Evolutionary conservation across 192 early-diverging fungal genomes (phyloP), one percentile per base, ranked within the genome.

Genomic region (Spizellomyces punctatus): DNA sequence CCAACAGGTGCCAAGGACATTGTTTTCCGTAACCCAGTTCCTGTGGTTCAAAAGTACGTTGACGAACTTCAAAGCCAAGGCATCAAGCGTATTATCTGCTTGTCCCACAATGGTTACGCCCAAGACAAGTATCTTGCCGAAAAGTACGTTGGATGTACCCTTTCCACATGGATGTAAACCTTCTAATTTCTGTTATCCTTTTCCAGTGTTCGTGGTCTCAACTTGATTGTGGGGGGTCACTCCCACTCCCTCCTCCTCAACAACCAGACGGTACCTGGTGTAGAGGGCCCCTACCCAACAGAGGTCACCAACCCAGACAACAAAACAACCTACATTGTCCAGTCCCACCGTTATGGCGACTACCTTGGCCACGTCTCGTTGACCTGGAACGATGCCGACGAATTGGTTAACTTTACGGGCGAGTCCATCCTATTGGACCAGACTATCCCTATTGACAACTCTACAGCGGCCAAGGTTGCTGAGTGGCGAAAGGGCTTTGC

Each of bases 41-140:
- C 75, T 9, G 78, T 80, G 8, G 89, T 89, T 52, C 88, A 91
- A 73, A 77, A 78, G 46, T 86, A 86, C 56, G 85, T 91, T 17
- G 79, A 89, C 48, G 84, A 85, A 64, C 78, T 91, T 46, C 83
- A 79, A 17, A 59, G 65, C 6, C 81, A 80, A 74, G 89, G 89
- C 21, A 85, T 89, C 76, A 87, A 85, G 66, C 83, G 88, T 8
- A 82, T 91, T 57, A 85, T 93, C 22, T 83, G 81, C 14, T 54
- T 93, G 9, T 90, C 88, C 19, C 90, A 93, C 75, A 91, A 89
- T 70, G 89, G 90, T 5, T 91, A 93, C 79, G 78, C 78, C 27
- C 81, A 87, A n/a, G 89, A 93, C 67, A 83, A 87, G 79, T 81
- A 82, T 42, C 71, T 90, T 45, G 90, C 89, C 5, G 72, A 55